Base-by-base conservation (phyloP, 2,329 filamentous ascomycete genomes). In the Monosporascus sp. region DNA sequence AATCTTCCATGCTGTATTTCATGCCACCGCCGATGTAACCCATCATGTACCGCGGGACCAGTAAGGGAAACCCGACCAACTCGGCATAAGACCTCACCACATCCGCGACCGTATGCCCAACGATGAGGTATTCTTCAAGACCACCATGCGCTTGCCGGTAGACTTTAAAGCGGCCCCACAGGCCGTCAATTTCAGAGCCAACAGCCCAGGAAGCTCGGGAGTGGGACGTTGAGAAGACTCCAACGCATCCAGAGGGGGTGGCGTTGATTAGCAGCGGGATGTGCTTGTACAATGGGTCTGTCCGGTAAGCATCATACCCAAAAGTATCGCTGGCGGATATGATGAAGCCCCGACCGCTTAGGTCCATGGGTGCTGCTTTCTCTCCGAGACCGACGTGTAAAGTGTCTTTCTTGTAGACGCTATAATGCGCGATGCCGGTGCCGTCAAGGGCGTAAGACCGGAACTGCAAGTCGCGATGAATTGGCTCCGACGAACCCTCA, bases 131-230 rank as follows among this genome's bases (percentile, higher is more conserved):
- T 69, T 89, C 80, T 63, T 90, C 87, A 0, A 90, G 72, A 0
- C 87, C 87, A 22, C 87, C 87, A 57, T 86, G 80, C 55, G 87
- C 84, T 67, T 90, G 87, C 7, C 86, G 79, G 61, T 88, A 88
- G 20, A 88, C 84, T 66, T 89, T 89, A 78, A 84, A 89, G 53
- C 80, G 80, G 0, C 87, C 87, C 85, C 86, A 90, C 70, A 89
- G 79, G 28, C 87, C 86, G 63, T 91, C 87, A 69, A 90, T 86
- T 67, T 90, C 87, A 1, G 82, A 82, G 2, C 87, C 87, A 7
- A 90, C 75, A 8, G 80, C 81, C 73, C 85, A 89, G 17, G 77
- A 78, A 0, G 84, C 86, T 50, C 86, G 73, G 0, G 78, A 75
- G 62, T 89, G 84, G 2, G 80, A 81, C 0, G 85, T 86, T 0